Evolutionary conservation across 495 filamentous ascomycete species (phyloP).

Genomic region (Acidiella bohemica): DNA sequence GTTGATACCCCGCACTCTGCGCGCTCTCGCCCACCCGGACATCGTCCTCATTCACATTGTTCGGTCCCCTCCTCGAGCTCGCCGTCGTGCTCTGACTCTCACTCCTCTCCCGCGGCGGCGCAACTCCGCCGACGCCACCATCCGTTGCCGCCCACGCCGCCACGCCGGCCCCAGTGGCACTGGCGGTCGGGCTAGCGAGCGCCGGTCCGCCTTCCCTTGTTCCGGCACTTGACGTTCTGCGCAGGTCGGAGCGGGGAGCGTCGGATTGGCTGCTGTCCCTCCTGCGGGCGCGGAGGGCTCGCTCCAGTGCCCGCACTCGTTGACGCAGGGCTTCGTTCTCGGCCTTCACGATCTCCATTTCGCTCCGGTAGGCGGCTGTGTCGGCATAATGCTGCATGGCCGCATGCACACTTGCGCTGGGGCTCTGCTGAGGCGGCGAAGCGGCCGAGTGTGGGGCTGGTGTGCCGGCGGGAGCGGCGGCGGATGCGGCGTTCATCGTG

Average conservation of each 20-base stretch:
- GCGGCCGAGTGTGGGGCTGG: constrained; percentile 1
- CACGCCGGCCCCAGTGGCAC: too few species aligned
- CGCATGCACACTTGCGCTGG: constrained; percentile 14
- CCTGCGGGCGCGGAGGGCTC: constrained; percentile 15
- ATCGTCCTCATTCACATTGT: constrained; percentile 6
- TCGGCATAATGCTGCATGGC: constrained; percentile 53
- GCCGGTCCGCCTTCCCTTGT: neutral
- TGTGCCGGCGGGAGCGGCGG: constrained; percentile 6
- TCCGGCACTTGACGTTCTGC: neutral
- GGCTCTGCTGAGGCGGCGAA: constrained; percentile 13
- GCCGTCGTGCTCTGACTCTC: constrained; percentile 20
- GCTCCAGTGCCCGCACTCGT: constrained; percentile 62
- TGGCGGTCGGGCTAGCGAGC: neutral
- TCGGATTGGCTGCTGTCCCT: constrained; percentile 15
- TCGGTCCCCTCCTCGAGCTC: constrained; percentile 11
- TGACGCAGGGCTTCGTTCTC: constrained; percentile 70
- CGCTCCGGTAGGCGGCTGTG: constrained; percentile 48
- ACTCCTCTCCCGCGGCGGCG: constrained; percentile 14
- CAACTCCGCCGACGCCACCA: constrained; percentile 17
- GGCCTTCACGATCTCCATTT: constrained; percentile 57
- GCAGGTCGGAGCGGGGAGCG: constrained; percentile 4
- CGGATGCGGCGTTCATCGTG: neutral
- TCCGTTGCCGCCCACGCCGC: constrained; percentile 13
- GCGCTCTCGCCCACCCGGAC: constrained; percentile 18
- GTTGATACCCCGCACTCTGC: constrained; percentile 11